Conservation (phyloP, 371 early-diverging fungal genomes). For the Quaeritorhiza haematococci region DNA sequence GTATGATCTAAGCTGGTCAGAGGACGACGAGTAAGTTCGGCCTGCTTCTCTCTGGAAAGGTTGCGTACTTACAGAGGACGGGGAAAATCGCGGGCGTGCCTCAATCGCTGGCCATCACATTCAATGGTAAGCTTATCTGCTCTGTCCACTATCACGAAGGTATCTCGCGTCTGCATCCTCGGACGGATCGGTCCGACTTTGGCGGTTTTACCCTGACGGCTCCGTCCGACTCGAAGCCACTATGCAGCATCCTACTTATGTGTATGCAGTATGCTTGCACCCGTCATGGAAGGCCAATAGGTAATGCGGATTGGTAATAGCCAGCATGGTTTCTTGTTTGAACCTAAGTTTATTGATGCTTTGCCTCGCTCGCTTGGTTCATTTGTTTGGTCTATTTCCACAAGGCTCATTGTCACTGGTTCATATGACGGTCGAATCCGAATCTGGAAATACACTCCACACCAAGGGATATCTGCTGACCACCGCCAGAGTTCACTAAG, state of each 20-base stretch:
- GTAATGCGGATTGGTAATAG: background rate
- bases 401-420: constrained; percentile 25
- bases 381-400: too few species aligned
- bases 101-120: too few species aligned
- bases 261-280: constrained; percentile 26
- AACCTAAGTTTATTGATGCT: background rate
- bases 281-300: constrained; percentile 9
- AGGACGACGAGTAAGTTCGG: constrained; percentile 27
- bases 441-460: constrained; percentile 19
- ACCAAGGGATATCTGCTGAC: background rate
- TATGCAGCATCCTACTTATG: constrained; percentile 29
- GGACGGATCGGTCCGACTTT: constrained; percentile 36
- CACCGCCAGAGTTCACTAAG: too few species aligned
- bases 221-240: constrained; percentile 8
- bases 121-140: too few species aligned
- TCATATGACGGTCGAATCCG: constrained; percentile 31
- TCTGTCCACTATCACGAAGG: too few species aligned
- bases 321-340: background rate
- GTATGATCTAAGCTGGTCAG: constrained; percentile 33
- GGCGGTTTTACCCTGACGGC: constrained; percentile 21
- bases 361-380: background rate
- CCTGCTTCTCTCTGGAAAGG: too few species aligned
- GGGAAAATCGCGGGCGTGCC: too few species aligned
- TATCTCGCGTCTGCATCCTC: constrained; percentile 31
- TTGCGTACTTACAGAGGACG: too few species aligned